phyloP scores from a whole-genome alignment of 257 asterid genomes.

The Jacaranda copaia region DNA sequence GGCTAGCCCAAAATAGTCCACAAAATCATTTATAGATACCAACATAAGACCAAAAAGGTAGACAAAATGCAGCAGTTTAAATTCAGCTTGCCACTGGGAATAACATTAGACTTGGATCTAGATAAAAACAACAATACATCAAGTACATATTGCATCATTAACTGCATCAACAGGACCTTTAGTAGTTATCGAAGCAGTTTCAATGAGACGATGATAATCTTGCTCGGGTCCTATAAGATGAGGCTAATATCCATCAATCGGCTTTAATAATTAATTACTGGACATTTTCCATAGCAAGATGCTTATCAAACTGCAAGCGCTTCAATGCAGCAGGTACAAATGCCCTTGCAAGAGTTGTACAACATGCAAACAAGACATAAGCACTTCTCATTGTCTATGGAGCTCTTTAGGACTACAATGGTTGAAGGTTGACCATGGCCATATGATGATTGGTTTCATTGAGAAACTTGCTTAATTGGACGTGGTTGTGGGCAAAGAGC shows the following conservation, averaged over 20 bases:
- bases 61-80: neutral
- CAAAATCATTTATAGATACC: neutral
- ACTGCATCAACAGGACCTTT: slow-evolving; percentile 99
- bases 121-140: neutral
- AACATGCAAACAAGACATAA: too few species aligned
- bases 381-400: too few species aligned
- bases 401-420: too few species aligned
- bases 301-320: slow-evolving; percentile 96
- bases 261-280: slow-evolving; percentile 95
- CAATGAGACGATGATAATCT: slow-evolving; percentile 98
- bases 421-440: too few species aligned
- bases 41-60: slow-evolving; percentile 2
- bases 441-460: too few species aligned
- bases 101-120: slow-evolving; percentile 19
- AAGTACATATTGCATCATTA: slow-evolving; percentile 79
- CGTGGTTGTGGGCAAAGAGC: too few species aligned
- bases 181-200: slow-evolving; percentile 80
- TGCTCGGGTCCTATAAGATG: slow-evolving; percentile 99
- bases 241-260: slow-evolving; percentile 91
- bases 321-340: slow-evolving; percentile 99
- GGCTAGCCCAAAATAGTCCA: neutral
- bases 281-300: slow-evolving; percentile 98
- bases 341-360: too few species aligned
- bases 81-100: slow-evolving; percentile 38
- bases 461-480: too few species aligned